These are phyloP conservation scores for Boletales sp. DNA, from an alignment of 768 basidiomycete genomes.

Conservation along the genomic window DNA sequence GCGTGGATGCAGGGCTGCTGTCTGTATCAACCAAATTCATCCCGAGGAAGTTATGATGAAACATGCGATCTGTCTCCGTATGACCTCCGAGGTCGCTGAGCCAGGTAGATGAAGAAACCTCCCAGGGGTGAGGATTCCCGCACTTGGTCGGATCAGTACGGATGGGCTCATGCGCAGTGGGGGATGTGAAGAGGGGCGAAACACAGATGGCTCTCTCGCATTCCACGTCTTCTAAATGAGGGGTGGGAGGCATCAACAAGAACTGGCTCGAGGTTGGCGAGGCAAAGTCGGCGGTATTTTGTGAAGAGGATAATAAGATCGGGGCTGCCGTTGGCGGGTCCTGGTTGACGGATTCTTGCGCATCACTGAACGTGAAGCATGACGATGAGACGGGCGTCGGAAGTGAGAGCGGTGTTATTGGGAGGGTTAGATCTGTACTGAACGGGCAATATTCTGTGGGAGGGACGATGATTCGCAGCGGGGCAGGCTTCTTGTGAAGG, in stretches of 20 bases:
- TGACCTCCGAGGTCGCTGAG: constrained; percentile 31
- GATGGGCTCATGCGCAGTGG: constrained; percentile 1
- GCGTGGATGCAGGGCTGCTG: constrained; percentile 23
- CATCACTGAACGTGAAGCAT: constrained; percentile 22
- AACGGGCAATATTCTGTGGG: constrained; percentile 34
- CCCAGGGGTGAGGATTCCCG: constrained; percentile 19
- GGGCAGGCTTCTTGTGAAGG: constrained; percentile 12
- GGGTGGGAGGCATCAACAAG: constrained; percentile 25
- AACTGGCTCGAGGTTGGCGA: constrained; percentile 29
- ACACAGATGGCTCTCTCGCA: constrained; percentile 8
- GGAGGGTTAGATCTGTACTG: constrained; percentile 29
- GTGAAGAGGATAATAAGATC: constrained; percentile 3
- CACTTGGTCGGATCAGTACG: constrained; percentile 2
- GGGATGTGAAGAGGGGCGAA: constrained; percentile 10
- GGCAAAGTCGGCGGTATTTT: constrained; percentile 9
- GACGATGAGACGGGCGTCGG: constrained; percentile 24
- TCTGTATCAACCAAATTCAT: constrained; percentile 12
- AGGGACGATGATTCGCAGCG: constrained; percentile 30
- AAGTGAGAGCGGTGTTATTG: constrained; percentile 25
- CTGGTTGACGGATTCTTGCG: constrained; percentile 10
- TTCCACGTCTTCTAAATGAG: constrained; percentile 9
- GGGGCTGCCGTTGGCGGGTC: constrained; percentile 3
- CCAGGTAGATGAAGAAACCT: constrained; percentile 25
- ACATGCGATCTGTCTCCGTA: constrained; percentile 31
- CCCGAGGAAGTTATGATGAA: constrained; percentile 20